A percentile compares a stretch with the other conserved stretches of the same genome.
These are phyloP conservation scores for Cubamyces lactineus DNA, from an alignment of 768 basidiomycete species.

Conservation along the genomic window DNA sequence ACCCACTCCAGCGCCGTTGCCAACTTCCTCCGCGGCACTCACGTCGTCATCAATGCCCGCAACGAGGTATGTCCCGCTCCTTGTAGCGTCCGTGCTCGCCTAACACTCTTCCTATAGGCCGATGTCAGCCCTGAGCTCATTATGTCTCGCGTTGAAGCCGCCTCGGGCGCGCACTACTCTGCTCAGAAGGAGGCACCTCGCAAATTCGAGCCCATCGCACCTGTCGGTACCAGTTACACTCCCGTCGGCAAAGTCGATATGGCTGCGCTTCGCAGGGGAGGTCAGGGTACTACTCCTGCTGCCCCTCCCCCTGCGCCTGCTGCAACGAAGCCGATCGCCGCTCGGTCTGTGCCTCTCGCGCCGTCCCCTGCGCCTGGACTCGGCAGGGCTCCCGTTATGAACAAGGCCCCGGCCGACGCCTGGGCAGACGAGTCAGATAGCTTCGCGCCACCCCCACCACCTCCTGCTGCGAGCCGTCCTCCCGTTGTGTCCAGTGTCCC, in stretches of 20 bases:
- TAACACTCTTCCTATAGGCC: slow-evolving; percentile 44
- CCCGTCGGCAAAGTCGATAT: slow-evolving; percentile 80
- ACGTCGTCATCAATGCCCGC: slow-evolving; percentile 85
- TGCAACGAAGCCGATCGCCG: slow-evolving; percentile 38
- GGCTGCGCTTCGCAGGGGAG: slow-evolving; percentile 46
- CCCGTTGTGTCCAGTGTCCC: slow-evolving; percentile 36
- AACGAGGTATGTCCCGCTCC: slow-evolving; percentile 66
- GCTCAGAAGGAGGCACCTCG: slow-evolving; percentile 77
- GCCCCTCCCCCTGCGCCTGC: slow-evolving; percentile 25
- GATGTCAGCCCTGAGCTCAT: slow-evolving; percentile 83
- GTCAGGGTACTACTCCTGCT: slow-evolving; percentile 5
- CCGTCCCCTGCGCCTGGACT: slow-evolving; percentile 27
- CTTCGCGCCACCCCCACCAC: slow-evolving; percentile 36
- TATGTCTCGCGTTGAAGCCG: slow-evolving; percentile 84
- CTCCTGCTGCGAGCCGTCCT: slow-evolving; percentile 36
- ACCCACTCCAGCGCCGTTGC: slow-evolving; percentile 83
- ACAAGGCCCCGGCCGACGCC: slow-evolving; percentile 44
- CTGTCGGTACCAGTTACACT: slow-evolving; percentile 76
- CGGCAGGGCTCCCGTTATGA: slow-evolving; percentile 32
- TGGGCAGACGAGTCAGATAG: slow-evolving; percentile 60
- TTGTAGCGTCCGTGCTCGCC: neutral
- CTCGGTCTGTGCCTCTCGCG: slow-evolving; percentile 53
- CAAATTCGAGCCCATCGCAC: slow-evolving; percentile 77
- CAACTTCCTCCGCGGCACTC: slow-evolving; percentile 78
- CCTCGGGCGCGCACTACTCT: slow-evolving; percentile 90